phyloP scores from a whole-genome alignment of 495 filamentous ascomycete genomes.

The Acidiella bohemica region DNA sequence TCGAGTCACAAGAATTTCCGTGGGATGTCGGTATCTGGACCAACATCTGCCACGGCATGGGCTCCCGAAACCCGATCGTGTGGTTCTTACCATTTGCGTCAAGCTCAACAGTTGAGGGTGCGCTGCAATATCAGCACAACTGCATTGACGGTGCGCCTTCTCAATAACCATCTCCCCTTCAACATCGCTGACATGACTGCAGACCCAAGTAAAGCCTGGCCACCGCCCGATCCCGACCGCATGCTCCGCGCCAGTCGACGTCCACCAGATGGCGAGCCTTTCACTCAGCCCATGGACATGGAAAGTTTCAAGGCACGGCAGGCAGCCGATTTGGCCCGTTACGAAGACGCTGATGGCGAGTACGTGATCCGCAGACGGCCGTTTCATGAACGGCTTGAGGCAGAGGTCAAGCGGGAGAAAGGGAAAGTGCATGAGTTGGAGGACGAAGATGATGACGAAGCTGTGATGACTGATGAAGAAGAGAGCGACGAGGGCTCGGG shows the following conservation, averaged over 20 bases:
- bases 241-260: conserved; percentile 36
- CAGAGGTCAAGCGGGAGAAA: conserved; percentile 6
- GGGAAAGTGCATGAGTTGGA: conserved; percentile 21
- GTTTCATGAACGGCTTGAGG: conserved; percentile 35
- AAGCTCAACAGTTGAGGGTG: conserved; percentile 41
- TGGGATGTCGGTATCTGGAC: conserved; percentile 82
- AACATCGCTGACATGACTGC: conserved; percentile 1
- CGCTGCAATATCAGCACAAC: conserved; percentile 66
- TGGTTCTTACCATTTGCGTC: conserved; percentile 55
- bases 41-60: conserved; percentile 67
- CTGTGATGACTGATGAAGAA: conserved; percentile 27
- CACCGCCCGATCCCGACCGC: conserved; percentile 81
- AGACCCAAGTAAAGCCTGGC: conserved; percentile 55
- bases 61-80: conserved; percentile 37
- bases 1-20: conserved; percentile 66
- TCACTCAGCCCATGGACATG: conserved; percentile 33
- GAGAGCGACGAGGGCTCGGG: conserved; percentile 27
- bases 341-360: conserved; percentile 14
- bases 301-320: conserved; percentile 46
- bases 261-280: conserved; percentile 18
- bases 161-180: not conserved
- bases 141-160: conserved; percentile 61
- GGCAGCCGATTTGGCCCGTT: conserved; percentile 38
- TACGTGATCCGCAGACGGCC: conserved; percentile 35
- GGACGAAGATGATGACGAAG: conserved; percentile 32